Base-by-base conservation (phyloP, 1,284 basidiomycete genomes). In the Tilletia caries region DNA sequence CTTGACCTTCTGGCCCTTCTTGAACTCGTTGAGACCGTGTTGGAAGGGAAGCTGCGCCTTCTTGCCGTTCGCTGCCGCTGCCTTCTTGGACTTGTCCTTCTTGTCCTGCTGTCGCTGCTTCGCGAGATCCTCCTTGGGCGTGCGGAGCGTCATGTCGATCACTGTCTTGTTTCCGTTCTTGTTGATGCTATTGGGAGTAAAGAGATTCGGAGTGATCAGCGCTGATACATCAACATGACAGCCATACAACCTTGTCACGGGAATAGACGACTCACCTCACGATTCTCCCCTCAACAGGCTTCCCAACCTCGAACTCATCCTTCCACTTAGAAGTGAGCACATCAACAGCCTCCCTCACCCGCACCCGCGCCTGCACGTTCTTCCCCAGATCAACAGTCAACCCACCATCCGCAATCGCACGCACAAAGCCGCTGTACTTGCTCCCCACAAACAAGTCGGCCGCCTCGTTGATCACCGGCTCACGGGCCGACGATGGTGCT, bases 281-380 rank as follows among this genome's bases (percentile, higher is more conserved):
- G 77, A 98, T 89, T 69, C 91, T 89, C 67, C 94, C 95, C 70
- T 89, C 89, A 23, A 98, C 93, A 3, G 97, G 84, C 79, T 97
- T 93, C 76, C 92, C 90, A 54, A 88, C 85, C 70, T 88, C 85
- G 84, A 98, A 98, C 3, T 87, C 88, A 43, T 87, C 85, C 85
- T 95, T 91, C 95, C 95, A 98, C 67, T 98, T 95, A 84, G 97
- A 95, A 90, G 83, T 95, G 91, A 82, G 95, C 92, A 37, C 75
- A 71, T 83, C 81, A 41, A 81, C 80, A 15, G 96, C 87, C 84
- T 97, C 93, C 82, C 89, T 91, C 82, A 98, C 98, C 84, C 95
- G 93, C 29, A 98, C 90, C 27, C 95, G 89, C 67, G 91, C 95
- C 78, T 93, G 92, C 41, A 96, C 85, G 64, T 88, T 88, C 65